phyloP scores from a whole-genome alignment of 78 protist genomes.

The Planoprotostelium fungivorum region DNA sequence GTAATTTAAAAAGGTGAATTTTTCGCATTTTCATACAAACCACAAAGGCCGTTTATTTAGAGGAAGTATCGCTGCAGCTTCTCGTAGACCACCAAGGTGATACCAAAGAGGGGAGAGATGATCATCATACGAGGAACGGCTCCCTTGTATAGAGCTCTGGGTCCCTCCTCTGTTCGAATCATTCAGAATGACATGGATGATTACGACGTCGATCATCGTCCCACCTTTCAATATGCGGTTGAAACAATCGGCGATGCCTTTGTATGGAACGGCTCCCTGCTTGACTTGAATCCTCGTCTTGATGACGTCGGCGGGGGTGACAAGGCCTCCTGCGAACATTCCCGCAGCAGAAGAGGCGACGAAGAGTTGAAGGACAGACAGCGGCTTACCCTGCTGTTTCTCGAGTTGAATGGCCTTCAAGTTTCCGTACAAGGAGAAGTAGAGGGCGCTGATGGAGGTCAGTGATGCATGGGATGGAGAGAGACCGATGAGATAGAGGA shows the following conservation, averaged over 20 bases:
- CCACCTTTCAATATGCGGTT: constrained; percentile 8
- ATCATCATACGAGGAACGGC: constrained; percentile 48
- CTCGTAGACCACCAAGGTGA: constrained; percentile 68
- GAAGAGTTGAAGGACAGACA: background rate
- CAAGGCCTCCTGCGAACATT: constrained; percentile 28
- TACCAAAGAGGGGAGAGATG: constrained; percentile 74
- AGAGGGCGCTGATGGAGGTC: constrained; percentile 45
- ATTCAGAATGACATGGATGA: too few relatives aligned
- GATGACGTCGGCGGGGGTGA: constrained; percentile 74
- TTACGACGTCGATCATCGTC: too few relatives aligned
- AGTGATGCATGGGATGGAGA: too few relatives aligned
- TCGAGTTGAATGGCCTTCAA: constrained; percentile 16
- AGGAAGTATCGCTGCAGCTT: constrained; percentile 17
- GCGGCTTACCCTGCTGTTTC: background rate
- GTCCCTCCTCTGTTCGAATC: constrained; percentile 38
- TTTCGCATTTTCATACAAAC: too few relatives aligned
- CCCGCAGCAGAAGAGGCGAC: constrained; percentile 60
- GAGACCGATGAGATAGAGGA: too few relatives aligned
- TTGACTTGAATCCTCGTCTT: constrained; percentile 75
- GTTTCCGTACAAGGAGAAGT: constrained; percentile 71
- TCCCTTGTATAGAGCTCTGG: constrained; percentile 65
- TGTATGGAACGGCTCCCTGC: constrained; percentile 55
- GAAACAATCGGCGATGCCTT: constrained; percentile 63
- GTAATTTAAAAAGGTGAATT: too few relatives aligned
- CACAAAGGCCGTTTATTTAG: too few relatives aligned